Evolutionary conservation across 179 eudicot species (phyloP), one percentile per base, ranked within the genome.

Genomic region (Dionaea muscipula): DNA sequence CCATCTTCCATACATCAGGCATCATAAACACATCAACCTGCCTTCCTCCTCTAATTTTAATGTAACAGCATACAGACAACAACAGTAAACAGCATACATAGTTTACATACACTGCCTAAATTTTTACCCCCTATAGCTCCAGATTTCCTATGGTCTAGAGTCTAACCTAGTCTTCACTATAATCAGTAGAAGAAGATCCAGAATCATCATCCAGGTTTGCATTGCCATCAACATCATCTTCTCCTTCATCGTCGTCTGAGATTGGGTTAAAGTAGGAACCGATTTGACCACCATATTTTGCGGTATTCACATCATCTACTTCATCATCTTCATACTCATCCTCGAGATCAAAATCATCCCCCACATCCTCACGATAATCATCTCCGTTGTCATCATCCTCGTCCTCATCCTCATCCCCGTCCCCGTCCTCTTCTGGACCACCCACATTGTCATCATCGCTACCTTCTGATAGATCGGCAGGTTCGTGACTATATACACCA

Each of bases 141-240:
- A 43, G 17, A 16, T 43, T 43, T 9, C 22, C 20, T 43, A 18
- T 43, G 3, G 47, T 43, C 20, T 19, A 15, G 7, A 16, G 22
- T 6, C 5, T 19, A 15, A 43, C 5, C 65, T 62, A 72, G 36
- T n/a, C n/a, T n/a, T 75, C 71, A 63, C 94, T 82, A 41, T 80
- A 85, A 51, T 80, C 96, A 33, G 83, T 72, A 21, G 88, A 77
- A 18, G 40, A 71, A 12, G 81, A 82, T 20, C 27, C 72, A 0
- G 82, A 72, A 25, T 54, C 66, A 26, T 75, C 79, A 44, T 79
- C 76, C 1, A 66, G 66, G 49, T 72, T 71, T 40, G 51, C 59
- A 9, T 50, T 53, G 35, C 51, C 71, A 54, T 60, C 70, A 41
- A 49, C 68, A 53, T 26, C 66, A 0, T 54, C 72, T 17, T 19